Evolutionary conservation across 495 filamentous ascomycete genomes (phyloP).

Genomic region (Penicillium arizonense): DNA sequence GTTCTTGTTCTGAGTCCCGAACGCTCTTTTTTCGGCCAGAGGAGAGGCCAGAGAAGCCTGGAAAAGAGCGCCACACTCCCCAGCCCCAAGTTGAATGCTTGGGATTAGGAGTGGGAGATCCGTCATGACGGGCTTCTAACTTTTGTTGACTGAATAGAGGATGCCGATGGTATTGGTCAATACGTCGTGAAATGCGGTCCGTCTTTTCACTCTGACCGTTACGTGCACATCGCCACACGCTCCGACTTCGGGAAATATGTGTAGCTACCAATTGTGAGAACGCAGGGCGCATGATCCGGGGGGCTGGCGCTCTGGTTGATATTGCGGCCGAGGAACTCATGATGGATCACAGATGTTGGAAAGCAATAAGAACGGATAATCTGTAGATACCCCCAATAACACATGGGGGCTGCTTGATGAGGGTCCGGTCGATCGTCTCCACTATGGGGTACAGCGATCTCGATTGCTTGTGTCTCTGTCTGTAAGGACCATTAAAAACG

Average conservation of each 20-base stretch:
- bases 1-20: constrained; percentile 19
- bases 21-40: constrained; percentile 11
- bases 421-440: no score
- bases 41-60: constrained; percentile 11
- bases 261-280: constrained; percentile 9
- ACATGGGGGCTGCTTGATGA: no score
- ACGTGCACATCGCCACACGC: constrained; percentile 13
- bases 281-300: constrained; percentile 9
- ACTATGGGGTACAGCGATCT: no score
- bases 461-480: no score
- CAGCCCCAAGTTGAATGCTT: constrained; percentile 5
- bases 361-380: no score
- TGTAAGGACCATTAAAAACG: no score
- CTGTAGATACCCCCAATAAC: no score
- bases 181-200: constrained; percentile 12
- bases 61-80: constrained; percentile 10
- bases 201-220: constrained; percentile 12
- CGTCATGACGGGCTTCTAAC: constrained; percentile 5
- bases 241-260: constrained; percentile 8
- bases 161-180: constrained; percentile 15
- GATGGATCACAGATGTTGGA: background rate
- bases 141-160: constrained; percentile 12
- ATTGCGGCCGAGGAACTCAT: constrained; percentile 19
- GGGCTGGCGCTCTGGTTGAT: constrained; percentile 5
- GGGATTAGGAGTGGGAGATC: constrained; percentile 6